Evolutionary conservation across 1,284 basidiomycete species (phyloP).

Genomic region (Vanrija sp.): DNA sequence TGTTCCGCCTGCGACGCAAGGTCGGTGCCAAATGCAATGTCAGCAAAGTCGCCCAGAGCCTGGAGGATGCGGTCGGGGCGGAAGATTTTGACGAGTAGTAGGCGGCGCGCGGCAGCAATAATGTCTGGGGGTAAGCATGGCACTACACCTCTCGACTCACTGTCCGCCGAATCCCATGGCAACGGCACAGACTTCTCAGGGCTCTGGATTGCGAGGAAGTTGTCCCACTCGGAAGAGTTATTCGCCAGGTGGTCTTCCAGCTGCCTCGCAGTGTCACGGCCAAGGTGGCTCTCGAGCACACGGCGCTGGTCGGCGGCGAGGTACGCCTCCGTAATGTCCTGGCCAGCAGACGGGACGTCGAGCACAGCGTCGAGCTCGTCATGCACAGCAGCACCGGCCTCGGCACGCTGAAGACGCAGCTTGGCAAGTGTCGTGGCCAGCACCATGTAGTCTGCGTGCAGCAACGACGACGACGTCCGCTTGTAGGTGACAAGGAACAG

Average conservation of each 20-base stretch:
- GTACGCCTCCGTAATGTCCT: slow-evolving; percentile 6
- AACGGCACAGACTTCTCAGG: slow-evolving; percentile 73
- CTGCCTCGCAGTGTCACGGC: slow-evolving; percentile 57
- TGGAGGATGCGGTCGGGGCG: slow-evolving; percentile 41
- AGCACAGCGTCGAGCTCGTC: slow-evolving; percentile 88
- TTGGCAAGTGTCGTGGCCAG: slow-evolving; percentile 86
- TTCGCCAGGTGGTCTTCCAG: slow-evolving; percentile 66
- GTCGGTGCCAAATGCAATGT: slow-evolving; percentile 40
- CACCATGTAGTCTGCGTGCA: slow-evolving; percentile 89
- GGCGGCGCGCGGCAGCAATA: slow-evolving; percentile 27
- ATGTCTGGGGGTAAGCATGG: slow-evolving; percentile 1
- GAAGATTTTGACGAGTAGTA: slow-evolving; percentile 41
- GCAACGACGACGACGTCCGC: slow-evolving; percentile 82
- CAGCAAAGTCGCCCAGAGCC: slow-evolving; percentile 32
- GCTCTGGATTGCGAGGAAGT: slow-evolving; percentile 64
- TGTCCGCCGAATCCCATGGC: slow-evolving; percentile 57
- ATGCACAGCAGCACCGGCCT: slow-evolving; percentile 63
- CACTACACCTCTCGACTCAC: slow-evolving; percentile 23
- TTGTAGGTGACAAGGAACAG: slow-evolving; percentile 87
- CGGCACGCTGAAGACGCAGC: slow-evolving; percentile 67
- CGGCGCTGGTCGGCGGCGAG: slow-evolving; percentile 32
- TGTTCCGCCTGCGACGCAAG: slow-evolving; percentile 32
- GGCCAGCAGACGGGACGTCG: slow-evolving; percentile 56
- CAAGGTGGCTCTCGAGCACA: slow-evolving; percentile 27
- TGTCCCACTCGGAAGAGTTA: slow-evolving; percentile 67